Conservation (phyloP, 495 filamentous ascomycete species). For the Annulohypoxylon maeteangense region DNA sequence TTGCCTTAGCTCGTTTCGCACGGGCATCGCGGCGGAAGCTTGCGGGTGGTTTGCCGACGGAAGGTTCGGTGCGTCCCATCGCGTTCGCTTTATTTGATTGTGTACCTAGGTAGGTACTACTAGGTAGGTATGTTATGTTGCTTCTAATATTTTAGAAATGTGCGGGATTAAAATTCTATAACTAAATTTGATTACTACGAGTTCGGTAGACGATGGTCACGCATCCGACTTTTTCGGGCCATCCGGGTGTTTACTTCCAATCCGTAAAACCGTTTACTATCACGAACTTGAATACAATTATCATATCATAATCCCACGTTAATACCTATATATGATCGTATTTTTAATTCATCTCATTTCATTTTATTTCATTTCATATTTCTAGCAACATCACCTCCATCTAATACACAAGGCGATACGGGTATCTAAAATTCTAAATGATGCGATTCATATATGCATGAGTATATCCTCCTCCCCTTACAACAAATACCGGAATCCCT, state of each 20-base stretch:
- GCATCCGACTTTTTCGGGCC: background rate
- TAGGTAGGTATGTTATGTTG: too few species aligned
- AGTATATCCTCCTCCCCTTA: conserved; percentile 4
- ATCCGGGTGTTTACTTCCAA: conserved; percentile 8
- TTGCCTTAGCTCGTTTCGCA: conserved; percentile 61
- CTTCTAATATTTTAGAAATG: too few species aligned
- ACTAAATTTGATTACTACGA: background rate
- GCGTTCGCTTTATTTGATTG: background rate
- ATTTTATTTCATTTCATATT: conserved; percentile 6
- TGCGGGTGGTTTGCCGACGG: conserved; percentile 39
- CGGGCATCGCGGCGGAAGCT: conserved; percentile 52
- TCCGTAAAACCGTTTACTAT: background rate
- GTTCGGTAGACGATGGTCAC: background rate
- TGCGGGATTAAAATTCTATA: background rate
- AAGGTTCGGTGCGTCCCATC: conserved; percentile 49
- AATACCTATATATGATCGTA: background rate
- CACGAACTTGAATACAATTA: too few species aligned
- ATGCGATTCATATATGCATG: conserved; percentile 3
- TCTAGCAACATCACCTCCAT: background rate
- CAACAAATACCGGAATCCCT: conserved; percentile 44
- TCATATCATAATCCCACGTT: background rate
- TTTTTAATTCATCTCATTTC: conserved; percentile 5
- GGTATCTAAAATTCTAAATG: conserved; percentile 25
- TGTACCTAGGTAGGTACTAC: background rate
- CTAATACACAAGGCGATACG: background rate